These are phyloP conservation scores for Xylaria nigripes DNA, from an alignment of 495 filamentous ascomycete genomes.

Conservation along the genomic window DNA sequence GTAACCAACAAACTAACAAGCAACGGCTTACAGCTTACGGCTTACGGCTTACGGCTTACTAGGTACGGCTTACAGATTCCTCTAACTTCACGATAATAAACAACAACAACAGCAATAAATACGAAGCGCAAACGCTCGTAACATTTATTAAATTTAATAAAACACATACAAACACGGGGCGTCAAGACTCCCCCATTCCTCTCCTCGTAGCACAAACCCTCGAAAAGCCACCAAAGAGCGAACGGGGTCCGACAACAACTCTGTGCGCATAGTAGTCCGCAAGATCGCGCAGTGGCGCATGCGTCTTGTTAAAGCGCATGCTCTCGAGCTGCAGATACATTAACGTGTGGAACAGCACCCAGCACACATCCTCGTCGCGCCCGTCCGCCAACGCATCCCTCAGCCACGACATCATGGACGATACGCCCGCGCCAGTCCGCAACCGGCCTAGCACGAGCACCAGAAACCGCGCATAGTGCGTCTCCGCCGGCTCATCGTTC, in stretches of 20 bases:
- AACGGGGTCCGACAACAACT: neutral
- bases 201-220: neutral
- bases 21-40: too few species aligned
- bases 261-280: neutral
- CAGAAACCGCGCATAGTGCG: conserved; percentile 18
- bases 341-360: conserved; percentile 18
- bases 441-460: conserved; percentile 3
- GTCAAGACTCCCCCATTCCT: neutral
- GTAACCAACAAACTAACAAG: too few species aligned
- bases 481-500: neutral
- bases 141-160: neutral
- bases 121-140: too few species aligned
- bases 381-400: neutral
- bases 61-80: neutral
- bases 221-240: neutral
- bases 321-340: conserved; percentile 21
- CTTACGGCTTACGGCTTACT: too few species aligned
- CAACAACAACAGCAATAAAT: too few species aligned
- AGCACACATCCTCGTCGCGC: conserved; percentile 6
- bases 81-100: neutral
- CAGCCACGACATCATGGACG: conserved; percentile 13
- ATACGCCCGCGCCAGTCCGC: neutral
- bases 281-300: neutral
- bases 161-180: too few species aligned
- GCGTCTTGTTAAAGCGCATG: conserved; percentile 8